Percentiles rank a stretch among this genome's conserved stretches.
These are phyloP conservation scores for Kuraishia piskuri DNA, from an alignment of 805 yeast species.

Conservation along the genomic window DNA sequence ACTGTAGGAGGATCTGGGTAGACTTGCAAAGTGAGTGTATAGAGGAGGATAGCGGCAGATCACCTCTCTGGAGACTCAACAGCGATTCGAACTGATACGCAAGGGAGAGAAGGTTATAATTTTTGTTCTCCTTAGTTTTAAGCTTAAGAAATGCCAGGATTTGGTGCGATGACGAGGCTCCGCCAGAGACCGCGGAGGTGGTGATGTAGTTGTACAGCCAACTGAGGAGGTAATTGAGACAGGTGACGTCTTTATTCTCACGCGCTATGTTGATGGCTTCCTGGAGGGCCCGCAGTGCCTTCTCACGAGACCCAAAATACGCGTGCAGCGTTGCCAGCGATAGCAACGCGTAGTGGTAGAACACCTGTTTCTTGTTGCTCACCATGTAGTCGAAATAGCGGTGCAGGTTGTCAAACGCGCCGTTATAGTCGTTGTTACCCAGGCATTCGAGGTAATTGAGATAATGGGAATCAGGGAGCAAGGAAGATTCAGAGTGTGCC, in stretches of 20 bases:
- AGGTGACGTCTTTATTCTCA: slow-evolving; percentile 68
- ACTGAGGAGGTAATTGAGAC: slow-evolving; percentile 62
- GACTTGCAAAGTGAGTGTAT: background rate
- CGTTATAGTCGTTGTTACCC: slow-evolving; percentile 52
- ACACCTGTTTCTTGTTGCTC: slow-evolving; percentile 51
- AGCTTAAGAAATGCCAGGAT: slow-evolving; percentile 52
- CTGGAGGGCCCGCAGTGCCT: slow-evolving; percentile 71
- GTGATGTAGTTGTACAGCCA: slow-evolving; percentile 67
- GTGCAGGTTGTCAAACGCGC: slow-evolving; percentile 48
- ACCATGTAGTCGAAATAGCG: slow-evolving; percentile 68
- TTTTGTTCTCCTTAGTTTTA: slow-evolving; percentile 39
- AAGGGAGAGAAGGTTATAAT: slow-evolving; percentile 43
- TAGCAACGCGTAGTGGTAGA: slow-evolving; percentile 70
- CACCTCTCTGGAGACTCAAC: slow-evolving; percentile 9
- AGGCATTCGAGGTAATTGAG: slow-evolving; percentile 53
- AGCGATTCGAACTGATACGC: slow-evolving; percentile 61
- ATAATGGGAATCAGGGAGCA: slow-evolving; percentile 41
- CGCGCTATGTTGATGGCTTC: slow-evolving; percentile 86
- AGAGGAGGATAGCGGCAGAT: background rate
- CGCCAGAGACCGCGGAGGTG: slow-evolving; percentile 26
- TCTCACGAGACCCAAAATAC: slow-evolving; percentile 53
- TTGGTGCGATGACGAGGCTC: slow-evolving; percentile 40
- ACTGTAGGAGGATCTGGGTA: background rate
- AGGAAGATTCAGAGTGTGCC: slow-evolving; percentile 36
- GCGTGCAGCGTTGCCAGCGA: slow-evolving; percentile 67